A percentile compares a stretch with the other conserved stretches of the same genome.
These are phyloP conservation scores for Polyplosphaeria fusca DNA, from an alignment of 495 filamentous ascomycete genomes.

Conservation along the genomic window DNA sequence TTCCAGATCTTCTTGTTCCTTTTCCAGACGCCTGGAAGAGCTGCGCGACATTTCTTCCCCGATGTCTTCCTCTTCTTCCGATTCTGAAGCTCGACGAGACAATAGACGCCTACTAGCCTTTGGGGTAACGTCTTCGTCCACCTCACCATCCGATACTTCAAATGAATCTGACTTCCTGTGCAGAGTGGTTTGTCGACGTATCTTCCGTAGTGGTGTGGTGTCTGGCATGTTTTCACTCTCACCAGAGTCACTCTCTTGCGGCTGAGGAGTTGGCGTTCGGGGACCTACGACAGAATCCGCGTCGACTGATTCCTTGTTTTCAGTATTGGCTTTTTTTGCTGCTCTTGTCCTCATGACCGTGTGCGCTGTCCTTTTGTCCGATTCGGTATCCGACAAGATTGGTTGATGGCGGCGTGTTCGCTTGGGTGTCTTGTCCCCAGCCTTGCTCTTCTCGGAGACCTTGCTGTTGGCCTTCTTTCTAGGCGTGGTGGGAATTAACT, in stretches of 20 bases:
- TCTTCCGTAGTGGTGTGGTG: not conserved
- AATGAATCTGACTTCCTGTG: constrained; percentile 7
- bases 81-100: not conserved
- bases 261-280: not conserved
- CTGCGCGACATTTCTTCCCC: constrained; percentile 5
- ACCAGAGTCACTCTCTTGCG: too few species aligned
- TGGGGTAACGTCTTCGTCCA: constrained; percentile 14
- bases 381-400: not conserved
- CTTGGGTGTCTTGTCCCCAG: not conserved
- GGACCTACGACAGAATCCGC: too few species aligned
- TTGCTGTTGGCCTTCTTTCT: constrained; percentile 5
- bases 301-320: too few species aligned
- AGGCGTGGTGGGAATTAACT: not conserved
- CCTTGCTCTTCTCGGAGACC: not conserved
- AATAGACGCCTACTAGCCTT: too few species aligned
- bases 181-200: not conserved
- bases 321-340: too few species aligned
- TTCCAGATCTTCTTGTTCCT: constrained; percentile 39
- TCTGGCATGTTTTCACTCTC: constrained; percentile 10
- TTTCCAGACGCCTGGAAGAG: not conserved
- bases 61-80: constrained; percentile 26
- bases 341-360: too few species aligned
- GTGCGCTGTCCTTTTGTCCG: too few species aligned
- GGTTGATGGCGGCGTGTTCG: not conserved
- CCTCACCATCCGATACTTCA: constrained; percentile 12